Percentiles rank a stretch among this genome's conserved stretches.
Evolutionary conservation across 2,329 filamentous ascomycete species (phyloP).

Genomic region (Chalara sp.): DNA sequence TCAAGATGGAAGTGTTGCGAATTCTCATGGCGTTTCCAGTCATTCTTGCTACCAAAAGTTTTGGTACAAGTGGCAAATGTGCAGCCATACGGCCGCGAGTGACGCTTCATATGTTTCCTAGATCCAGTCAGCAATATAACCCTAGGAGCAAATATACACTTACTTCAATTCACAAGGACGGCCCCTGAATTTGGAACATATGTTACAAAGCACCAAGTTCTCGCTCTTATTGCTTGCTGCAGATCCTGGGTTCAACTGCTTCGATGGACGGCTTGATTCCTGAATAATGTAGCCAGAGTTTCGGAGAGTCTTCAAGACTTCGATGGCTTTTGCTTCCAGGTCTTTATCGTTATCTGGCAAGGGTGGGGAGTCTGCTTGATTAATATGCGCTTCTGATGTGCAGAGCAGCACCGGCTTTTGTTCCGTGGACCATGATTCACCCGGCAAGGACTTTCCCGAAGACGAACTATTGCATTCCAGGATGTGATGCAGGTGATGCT

Average conservation of each 20-base stretch:
- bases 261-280: slow-evolving; percentile 12
- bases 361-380: slow-evolving; percentile 4
- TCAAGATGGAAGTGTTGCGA: slow-evolving; percentile 68
- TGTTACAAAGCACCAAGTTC: slow-evolving; percentile 27
- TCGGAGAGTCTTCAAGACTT: slow-evolving; percentile 18
- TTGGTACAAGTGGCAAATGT: slow-evolving; percentile 65
- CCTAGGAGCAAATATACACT: slow-evolving; percentile 32
- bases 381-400: slow-evolving; percentile 3
- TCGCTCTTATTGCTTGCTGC: slow-evolving; percentile 21
- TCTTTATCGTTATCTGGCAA: slow-evolving; percentile 9
- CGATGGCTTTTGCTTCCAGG: slow-evolving; percentile 13
- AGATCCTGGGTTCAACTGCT: slow-evolving; percentile 18
- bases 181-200: slow-evolving; percentile 40
- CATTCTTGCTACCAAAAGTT: slow-evolving; percentile 83
- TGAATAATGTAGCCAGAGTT: slow-evolving; percentile 20
- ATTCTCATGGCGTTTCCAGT: slow-evolving; percentile 89
- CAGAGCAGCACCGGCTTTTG: slow-evolving; percentile 1
- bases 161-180: slow-evolving; percentile 54
- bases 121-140: slow-evolving; percentile 4
- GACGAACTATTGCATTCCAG: slow-evolving; percentile 13
- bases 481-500: slow-evolving; percentile 3
- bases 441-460: slow-evolving; percentile 10
- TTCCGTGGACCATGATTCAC: slow-evolving; percentile 3
- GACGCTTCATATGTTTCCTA: slow-evolving; percentile 80
- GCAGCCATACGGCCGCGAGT: slow-evolving; percentile 75